Base-by-base conservation (phyloP, 2,329 filamentous ascomycete species). In the Arthrobotrys sinensis region DNA sequence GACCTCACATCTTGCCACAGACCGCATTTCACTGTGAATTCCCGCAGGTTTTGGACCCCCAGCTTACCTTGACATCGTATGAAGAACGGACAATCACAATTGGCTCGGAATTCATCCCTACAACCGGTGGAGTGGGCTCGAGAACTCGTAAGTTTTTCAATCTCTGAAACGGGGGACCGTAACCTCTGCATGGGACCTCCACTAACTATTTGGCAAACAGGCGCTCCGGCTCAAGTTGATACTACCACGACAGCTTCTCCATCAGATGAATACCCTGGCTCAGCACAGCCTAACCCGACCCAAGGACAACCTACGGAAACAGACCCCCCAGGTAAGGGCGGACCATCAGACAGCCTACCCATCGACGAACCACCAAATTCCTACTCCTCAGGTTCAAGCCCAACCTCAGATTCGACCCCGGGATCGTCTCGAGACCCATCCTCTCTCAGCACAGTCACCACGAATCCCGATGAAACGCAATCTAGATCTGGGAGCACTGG, bases 81-180 rank as follows among this genome's bases (percentile, higher is more conserved):
- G 55, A 50, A 2, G 60, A 50, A 3, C 38, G 43, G 3, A 28
- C 16, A 6, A 40, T 48, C 14, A 64, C 60, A 36, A 48, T 69
- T 36, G 50, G 38, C 3, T 40, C 66, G n/a, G 66, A 55, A n/a
- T 69, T 69, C 50, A 50, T 43, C n/a, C 38, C 66, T 19, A 43
- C 66, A 8, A 48, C 45, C 14, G 40, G 24, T 16, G 21, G 38
- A 12, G 14, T n/a, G 2, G 24, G 32, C 8, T 68, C 46, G 28
- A 60, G 40, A 10, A 64, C 43, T 24, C 60, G 60, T 64, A 64
- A 50, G 60, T 48, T 24, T 16, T 14, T 12, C 8, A 21, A 48
- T 52, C 11, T 32, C 40, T 3, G 14, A n/a, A n/a, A n/a, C n/a
- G n/a, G n/a, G n/a, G n/a, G n/a, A n/a, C n/a, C n/a, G n/a, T n/a